phyloP scores from a whole-genome alignment of 2,329 filamentous ascomycete species.

The Sphaerulina populicola region DNA sequence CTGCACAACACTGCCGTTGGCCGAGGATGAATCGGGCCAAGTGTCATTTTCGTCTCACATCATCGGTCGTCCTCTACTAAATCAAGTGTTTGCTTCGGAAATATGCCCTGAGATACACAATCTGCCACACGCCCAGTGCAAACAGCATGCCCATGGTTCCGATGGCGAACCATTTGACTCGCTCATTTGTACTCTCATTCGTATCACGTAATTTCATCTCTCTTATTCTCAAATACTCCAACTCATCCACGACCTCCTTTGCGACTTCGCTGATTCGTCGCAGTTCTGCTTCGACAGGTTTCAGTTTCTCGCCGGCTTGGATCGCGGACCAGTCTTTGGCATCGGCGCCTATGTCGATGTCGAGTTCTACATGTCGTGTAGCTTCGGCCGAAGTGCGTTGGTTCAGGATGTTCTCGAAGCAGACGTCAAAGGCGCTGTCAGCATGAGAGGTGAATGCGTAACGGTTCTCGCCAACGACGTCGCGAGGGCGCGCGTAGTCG shows the following conservation, averaged over 20 bases:
- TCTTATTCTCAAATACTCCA: constrained; percentile 84
- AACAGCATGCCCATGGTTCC: constrained; percentile 86
- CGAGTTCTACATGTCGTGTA: constrained; percentile 72
- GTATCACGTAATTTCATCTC: constrained; percentile 97
- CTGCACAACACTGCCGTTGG: too few species aligned
- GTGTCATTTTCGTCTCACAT: neutral
- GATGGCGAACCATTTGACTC: constrained; percentile 98
- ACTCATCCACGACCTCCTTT: constrained; percentile 78
- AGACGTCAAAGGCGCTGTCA: constrained; percentile 91
- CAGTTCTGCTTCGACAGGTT: constrained; percentile 91
- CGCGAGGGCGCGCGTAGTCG: constrained; percentile 85
- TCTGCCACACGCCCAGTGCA: constrained; percentile 88
- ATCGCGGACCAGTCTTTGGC: constrained; percentile 98
- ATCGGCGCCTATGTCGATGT: constrained; percentile 92
- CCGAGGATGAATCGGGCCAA: too few species aligned
- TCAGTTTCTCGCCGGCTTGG: constrained; percentile 92
- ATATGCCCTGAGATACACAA: constrained; percentile 94
- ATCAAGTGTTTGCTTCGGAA: constrained; percentile 65
- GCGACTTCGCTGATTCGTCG: constrained; percentile 87
- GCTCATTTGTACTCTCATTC: constrained; percentile 98
- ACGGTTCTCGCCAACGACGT: constrained; percentile 83
- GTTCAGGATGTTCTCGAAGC: constrained; percentile 75
- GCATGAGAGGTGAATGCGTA: constrained; percentile 89
- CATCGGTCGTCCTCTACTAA: constrained; percentile 28
- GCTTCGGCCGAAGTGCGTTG: constrained; percentile 31